Percentiles rank a stretch among this genome's conserved stretches.
Evolutionary conservation across 345 rosid genomes (phyloP).

Genomic region (Eutrema heterophyllum): DNA sequence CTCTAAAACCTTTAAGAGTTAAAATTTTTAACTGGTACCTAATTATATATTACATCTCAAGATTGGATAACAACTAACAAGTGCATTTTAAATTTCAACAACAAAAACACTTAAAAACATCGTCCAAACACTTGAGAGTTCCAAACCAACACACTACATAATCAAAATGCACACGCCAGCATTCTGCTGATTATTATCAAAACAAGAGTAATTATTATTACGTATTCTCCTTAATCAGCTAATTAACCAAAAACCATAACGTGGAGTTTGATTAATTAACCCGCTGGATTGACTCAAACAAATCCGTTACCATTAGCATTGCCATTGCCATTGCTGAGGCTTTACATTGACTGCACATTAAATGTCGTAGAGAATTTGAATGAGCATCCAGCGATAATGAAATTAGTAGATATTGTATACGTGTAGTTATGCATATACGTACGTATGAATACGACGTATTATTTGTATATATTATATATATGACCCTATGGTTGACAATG

Average conservation of each 20-base stretch:
- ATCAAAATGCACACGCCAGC: neutral
- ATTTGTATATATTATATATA: neutral
- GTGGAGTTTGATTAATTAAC: neutral
- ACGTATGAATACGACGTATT: neutral
- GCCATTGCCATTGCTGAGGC: neutral
- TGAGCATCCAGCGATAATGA: neutral
- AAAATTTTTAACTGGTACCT: no score
- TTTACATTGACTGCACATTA: constrained; percentile 9
- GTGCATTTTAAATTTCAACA: neutral
- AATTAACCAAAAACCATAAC: neutral
- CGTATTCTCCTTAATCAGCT: neutral
- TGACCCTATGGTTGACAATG: neutral
- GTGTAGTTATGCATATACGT: neutral
- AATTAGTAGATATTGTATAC: neutral
- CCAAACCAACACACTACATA: neutral
- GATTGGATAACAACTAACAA: neutral
- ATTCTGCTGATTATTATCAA: constrained; percentile 5
- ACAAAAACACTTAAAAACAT: no score
- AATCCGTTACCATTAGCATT: neutral
- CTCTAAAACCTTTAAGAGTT: no score
- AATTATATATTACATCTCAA: neutral
- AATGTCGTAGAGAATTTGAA: neutral
- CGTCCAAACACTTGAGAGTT: no score
- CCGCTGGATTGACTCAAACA: neutral
- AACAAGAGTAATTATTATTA: constrained; percentile 4